These are phyloP conservation scores for Fragaria nilgerrensis DNA, from an alignment of 306 rosid genomes.

Conservation along the genomic window DNA sequence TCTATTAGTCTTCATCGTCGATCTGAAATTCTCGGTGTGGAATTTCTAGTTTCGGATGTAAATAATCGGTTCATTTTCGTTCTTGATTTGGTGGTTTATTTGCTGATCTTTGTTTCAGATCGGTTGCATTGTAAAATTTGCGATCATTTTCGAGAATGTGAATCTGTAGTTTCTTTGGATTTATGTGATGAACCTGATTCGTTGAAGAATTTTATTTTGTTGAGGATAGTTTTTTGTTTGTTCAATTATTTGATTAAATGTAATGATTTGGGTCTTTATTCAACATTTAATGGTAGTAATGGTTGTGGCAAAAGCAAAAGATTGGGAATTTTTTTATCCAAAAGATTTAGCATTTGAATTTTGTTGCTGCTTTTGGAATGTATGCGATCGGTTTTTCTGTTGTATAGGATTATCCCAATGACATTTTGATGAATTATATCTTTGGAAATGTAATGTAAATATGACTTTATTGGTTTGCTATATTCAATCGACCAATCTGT, in stretches of 20 bases:
- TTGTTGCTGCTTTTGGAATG: not conserved
- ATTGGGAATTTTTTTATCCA: not conserved
- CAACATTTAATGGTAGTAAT: not conserved
- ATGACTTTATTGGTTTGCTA: not conserved
- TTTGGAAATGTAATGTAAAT: not conserved
- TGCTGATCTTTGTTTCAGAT: constrained; percentile 8
- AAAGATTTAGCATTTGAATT: not conserved
- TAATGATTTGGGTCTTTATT: not conserved
- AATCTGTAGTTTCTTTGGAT: not conserved
- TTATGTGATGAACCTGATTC: not conserved
- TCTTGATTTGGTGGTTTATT: not conserved
- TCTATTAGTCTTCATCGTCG: not conserved
- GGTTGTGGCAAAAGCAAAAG: not conserved
- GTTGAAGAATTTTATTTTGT: not conserved
- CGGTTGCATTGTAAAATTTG: not conserved
- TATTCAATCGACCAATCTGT: not conserved
- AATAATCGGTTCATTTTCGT: constrained; percentile 11
- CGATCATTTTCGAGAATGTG: not conserved
- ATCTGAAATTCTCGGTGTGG: not conserved
- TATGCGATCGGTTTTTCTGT: not conserved
- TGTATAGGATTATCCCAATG: not conserved
- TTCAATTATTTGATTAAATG: not conserved
- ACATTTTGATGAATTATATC: not conserved
- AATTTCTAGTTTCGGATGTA: constrained; percentile 3
- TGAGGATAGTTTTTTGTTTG: not conserved